These are phyloP conservation scores for Penicillium occitanis DNA, from an alignment of 2,329 filamentous ascomycete species.

Conservation along the genomic window DNA sequence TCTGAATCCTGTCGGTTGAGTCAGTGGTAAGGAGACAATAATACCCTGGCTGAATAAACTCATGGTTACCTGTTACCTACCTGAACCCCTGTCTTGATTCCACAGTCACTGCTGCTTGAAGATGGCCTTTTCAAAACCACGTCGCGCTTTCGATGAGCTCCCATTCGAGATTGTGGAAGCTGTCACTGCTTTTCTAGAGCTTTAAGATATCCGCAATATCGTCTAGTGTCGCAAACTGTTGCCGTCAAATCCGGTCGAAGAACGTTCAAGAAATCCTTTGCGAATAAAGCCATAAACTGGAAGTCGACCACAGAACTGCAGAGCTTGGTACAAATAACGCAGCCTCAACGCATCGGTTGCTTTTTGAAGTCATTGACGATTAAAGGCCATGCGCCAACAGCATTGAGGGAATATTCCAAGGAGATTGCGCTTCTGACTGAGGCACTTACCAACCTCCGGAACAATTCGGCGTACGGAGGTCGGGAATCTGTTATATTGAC, in stretches of 20 bases:
- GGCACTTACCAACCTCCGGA: neutral
- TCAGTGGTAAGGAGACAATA: no score
- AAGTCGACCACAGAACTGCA: neutral
- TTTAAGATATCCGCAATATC: neutral
- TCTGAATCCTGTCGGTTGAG: neutral
- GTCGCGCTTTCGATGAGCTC: neutral
- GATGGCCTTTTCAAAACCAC: neutral
- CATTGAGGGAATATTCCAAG: no score
- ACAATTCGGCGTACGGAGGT: neutral
- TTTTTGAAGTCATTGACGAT: neutral
- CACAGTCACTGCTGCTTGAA: neutral
- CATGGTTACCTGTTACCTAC: neutral
- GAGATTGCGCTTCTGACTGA: neutral
- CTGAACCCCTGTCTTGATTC: neutral
- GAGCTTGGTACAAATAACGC: neutral
- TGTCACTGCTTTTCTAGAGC: neutral
- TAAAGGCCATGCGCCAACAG: no score
- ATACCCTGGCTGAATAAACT: neutral
- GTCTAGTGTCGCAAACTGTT: neutral
- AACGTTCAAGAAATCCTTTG: neutral
- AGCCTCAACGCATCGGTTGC: neutral
- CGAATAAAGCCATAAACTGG: neutral
- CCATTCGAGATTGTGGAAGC: neutral
- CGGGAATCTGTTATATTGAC: neutral
- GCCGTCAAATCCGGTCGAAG: neutral